These are phyloP conservation scores for Ophiosphaerella narmari DNA, from an alignment of 2,329 filamentous ascomycete genomes.

Conservation along the genomic window DNA sequence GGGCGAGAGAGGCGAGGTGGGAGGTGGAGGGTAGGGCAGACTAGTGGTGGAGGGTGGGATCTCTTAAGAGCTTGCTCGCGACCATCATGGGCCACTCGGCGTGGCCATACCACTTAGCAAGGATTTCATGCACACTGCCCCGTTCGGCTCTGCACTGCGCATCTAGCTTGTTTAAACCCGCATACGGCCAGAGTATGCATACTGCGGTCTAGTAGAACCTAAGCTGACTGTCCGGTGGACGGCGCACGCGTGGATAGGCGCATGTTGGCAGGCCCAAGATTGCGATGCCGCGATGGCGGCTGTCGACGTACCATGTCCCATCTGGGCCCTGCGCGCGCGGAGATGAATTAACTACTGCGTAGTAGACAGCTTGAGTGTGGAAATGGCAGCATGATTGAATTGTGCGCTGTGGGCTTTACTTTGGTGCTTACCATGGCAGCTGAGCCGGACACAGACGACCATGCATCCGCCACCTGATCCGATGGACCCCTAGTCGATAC, in stretches of 20 bases:
- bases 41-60: constrained; percentile 45
- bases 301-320: constrained; percentile 14
- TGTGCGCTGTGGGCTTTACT: too few relatives aligned
- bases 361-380: constrained; percentile 7
- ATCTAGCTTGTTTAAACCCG: constrained; percentile 44
- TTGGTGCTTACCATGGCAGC: constrained; percentile 28
- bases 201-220: constrained; percentile 45
- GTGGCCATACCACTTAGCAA: constrained; percentile 43
- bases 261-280: constrained; percentile 31
- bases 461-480: constrained; percentile 27
- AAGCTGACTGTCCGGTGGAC: constrained; percentile 41
- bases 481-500: constrained; percentile 1
- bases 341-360: constrained; percentile 31
- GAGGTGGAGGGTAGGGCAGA: constrained; percentile 48
- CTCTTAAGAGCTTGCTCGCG: constrained; percentile 45
- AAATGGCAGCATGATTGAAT: constrained; percentile 27
- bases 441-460: constrained; percentile 33
- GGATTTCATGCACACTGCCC: constrained; percentile 47
- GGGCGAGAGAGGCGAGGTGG: constrained; percentile 49
- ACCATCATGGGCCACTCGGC: constrained; percentile 37
- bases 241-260: constrained; percentile 44
- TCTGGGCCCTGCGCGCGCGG: constrained; percentile 35
- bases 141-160: constrained; percentile 42
- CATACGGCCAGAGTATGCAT: constrained; percentile 43
- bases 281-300: constrained; percentile 39